Base-by-base conservation (phyloP, 2,329 filamentous ascomycete species). In the Colletotrichum agaves region DNA sequence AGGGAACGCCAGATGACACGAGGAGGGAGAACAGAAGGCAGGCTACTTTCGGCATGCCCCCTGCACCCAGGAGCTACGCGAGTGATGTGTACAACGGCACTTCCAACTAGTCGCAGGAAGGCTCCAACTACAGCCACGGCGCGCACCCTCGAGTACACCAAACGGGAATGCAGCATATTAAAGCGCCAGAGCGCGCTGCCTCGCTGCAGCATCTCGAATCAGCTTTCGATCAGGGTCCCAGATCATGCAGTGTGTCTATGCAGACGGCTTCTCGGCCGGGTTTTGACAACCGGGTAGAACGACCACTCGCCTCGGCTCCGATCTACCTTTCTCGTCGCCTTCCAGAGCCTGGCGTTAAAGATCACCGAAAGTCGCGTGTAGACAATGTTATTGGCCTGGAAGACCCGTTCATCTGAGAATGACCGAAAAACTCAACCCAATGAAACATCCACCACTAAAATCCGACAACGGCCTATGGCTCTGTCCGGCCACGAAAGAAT, bases 1-100 rank as follows among this genome's bases (percentile, higher is more conserved):
- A 88, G 75, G 83, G 85, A 72, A 85, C 83, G 23, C 79, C 83
- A 2, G 86, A 88, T 63, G 85, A 88, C 47, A 70, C 81, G 58
- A 83, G 84, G 63, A 81, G 82, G 70, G 84, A 87, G 69, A 82
- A 77, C 67, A 81, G 86, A 68, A 81, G 86, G 70, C 85, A 88
- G 72, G 85, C 83, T 15, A 83, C 82, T 1, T 87, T 87, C 73
- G 84, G 84, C 13, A 74, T 83, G 67, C 80, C 82, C 8, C 78
- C 83, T 3, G 82, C 83, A 68, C 75, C 81, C 73, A 69, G 75
- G 71, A 75, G 68, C 49, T 71, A 71, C 47, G 63, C 61, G 21
- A 70, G 52, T 12, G 69, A 71, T 55, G 63, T 70, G 15, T 71
- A 71, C 35, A 71, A 70, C 19, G 65, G 69, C n/a, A 57, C 66